Evolutionary conservation across 108 stramenopile genomes (phyloP), one percentile per base, ranked within the genome.

Genomic region (Cyclotella sp.): DNA sequence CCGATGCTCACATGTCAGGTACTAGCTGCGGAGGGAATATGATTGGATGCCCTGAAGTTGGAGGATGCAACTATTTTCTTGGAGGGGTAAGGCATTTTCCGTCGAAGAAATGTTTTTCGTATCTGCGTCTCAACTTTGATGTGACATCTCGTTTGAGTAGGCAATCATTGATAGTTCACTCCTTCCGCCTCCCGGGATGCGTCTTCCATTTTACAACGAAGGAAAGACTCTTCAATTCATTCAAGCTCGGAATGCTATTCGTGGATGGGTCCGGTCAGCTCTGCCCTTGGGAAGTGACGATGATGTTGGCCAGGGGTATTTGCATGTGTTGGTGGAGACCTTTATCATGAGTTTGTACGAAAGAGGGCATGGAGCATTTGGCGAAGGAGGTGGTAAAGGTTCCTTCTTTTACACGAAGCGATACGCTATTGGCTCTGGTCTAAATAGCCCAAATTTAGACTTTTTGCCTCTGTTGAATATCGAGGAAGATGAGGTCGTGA

Each of bases 331-430:
- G 70, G 76, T 92, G 63, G 94, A 93, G 69, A 74, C 78, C 24
- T 88, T 91, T 64, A 68, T 95, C 26, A 92, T 95, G 91, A 86
- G 90, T 82, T 72, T 93, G 57, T 95, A 95, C 68, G 95, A 92
- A 63, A 72, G 90, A n/a, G 92, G 87, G 12, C 91, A 95, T 70
- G 95, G 92, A 5, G 90, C 95, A 21, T 82, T 85, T 55, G 95
- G 95, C 13, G 90, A 95, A 76, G 86, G 91, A 3, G 92, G 95
- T 40, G 91, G 84, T 3, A 82, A 82, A 68, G 90, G 89, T 13
- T 78, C 88, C 10, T 83, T 86, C 46, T 93, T 87, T 70, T 89
- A 87, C 70, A 81, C 87, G 12, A 90, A 88, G 65, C 85, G 92
- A 28, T 91, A 87, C 72, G 87, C 94, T n/a, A 80, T 85, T 59